A percentile compares a stretch with the other conserved stretches of the same genome.
Evolutionary conservation across 306 rosid species (phyloP).

Genomic region (Gastrolobium villosum): DNA sequence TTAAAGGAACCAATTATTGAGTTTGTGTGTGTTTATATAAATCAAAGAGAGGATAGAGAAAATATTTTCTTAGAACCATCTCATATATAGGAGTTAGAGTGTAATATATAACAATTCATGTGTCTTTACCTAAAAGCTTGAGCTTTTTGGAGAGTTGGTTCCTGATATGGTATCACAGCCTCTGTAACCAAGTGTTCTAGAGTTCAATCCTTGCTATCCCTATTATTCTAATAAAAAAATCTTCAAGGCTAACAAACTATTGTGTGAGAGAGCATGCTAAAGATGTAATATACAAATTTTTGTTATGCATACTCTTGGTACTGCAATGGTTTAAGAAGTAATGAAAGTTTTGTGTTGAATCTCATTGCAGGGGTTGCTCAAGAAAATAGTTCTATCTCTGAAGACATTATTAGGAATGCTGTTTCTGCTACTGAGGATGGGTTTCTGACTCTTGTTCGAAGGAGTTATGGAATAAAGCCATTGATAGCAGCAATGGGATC

Average conservation of each 20-base stretch:
- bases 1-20: conserved; percentile 20
- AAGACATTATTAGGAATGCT: conserved; percentile 72
- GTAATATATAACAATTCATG: no score
- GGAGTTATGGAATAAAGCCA: conserved; percentile 78
- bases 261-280: no score
- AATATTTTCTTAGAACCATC: conserved; percentile 30
- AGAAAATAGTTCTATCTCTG: conserved; percentile 73
- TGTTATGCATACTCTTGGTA: not conserved
- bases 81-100: not conserved
- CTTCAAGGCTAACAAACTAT: no score
- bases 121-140: no score
- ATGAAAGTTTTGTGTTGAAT: conserved; percentile 40
- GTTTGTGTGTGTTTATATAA: not conserved
- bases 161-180: no score
- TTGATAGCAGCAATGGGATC: conserved; percentile 85
- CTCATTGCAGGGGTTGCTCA: conserved; percentile 70
- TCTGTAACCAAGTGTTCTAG: no score
- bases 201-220: no score
- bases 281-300: not conserved
- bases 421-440: conserved; percentile 91
- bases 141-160: no score
- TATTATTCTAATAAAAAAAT: no score
- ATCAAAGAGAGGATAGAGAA: not conserved
- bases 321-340: conserved; percentile 38
- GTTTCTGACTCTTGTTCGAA: conserved; percentile 82